Base-by-base conservation (phyloP, 1,139 yeast genomes). In the Zhuliangozyma blackwelliae region DNA sequence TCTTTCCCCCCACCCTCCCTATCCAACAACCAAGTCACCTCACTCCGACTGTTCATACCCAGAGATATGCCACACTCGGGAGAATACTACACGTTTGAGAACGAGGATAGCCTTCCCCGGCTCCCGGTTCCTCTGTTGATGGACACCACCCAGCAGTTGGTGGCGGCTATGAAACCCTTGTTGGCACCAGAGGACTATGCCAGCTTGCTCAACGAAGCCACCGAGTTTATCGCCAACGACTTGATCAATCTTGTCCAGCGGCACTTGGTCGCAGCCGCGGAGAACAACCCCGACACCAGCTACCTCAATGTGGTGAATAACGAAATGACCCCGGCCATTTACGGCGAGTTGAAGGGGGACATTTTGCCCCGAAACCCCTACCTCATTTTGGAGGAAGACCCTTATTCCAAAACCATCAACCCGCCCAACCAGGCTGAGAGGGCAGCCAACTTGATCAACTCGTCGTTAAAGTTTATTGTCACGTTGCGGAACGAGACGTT, bases 341-440 rank as follows among this genome's bases (percentile, higher is more conserved):
- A 82, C 45, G 85, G 85, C 23, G 85, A 81, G 39, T 58, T 76
- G 29, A 59, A 77, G 36, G 81, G 81, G 10, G 84, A 80, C 48
- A 79, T 83, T 2, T 63, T 83, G 36, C 94, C 94, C 5, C 63
- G 90, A 42, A 83, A 83, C 50, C 94, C 94, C 0, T 83, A 81
- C 48, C 66, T 83, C 47, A 74, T 83, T 7, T 57, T 83, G 25
- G 88, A 82, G 46, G 84, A 82, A 51, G 94, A 83, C 48, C 89
- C 90, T 1, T 70, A 77, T 46, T 56, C 72, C 13, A 65, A 65
- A 48, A 68, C 75, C n/a, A 57, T 70, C 40, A 75, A 71, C 40
- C 79, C 81, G 25, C 84, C 87, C 5, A 66, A 74, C 40, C 92
- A 83, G 59, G 65, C 77, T 3, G 82, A 78, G 44, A 58, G 90